A percentile compares a stretch with the other conserved stretches of the same genome.
Evolutionary conservation across 768 basidiomycete species (phyloP).

Genomic region (Boletus reticuloceps): DNA sequence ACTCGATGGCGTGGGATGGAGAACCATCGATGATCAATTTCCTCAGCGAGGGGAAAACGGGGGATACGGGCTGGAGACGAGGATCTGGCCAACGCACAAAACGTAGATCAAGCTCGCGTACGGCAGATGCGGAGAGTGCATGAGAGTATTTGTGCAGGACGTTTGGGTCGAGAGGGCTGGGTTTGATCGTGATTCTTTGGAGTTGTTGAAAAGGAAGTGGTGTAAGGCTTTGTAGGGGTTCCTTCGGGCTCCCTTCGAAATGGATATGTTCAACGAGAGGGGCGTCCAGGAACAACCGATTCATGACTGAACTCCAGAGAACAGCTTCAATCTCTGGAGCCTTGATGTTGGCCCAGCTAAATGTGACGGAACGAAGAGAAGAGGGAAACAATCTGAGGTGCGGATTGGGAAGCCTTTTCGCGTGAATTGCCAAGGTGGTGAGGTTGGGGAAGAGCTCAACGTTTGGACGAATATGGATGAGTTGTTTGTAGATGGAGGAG

Average conservation of each 20-base stretch:
- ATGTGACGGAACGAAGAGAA: conserved; percentile 18
- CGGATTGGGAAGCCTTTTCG: conserved; percentile 8
- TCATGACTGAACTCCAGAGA: conserved; percentile 23
- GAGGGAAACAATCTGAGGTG: conserved; percentile 21
- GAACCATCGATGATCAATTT: conserved; percentile 21
- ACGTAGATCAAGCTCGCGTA: conserved; percentile 23
- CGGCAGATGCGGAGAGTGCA: conserved; percentile 16
- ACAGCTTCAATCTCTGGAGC: conserved; percentile 12
- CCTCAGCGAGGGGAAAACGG: conserved; percentile 22
- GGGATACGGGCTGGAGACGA: conserved; percentile 12
- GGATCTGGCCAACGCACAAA: conserved; percentile 23
- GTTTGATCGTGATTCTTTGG: conserved; percentile 19
- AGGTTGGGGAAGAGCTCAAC: conserved; percentile 26
- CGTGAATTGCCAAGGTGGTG: conserved; percentile 11
- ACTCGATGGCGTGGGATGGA: conserved; percentile 20
- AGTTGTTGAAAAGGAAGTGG: conserved; percentile 21
- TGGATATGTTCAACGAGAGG: conserved; percentile 21
- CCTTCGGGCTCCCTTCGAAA: conserved; percentile 27
- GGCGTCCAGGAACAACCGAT: conserved; percentile 15
- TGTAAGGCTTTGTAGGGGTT: conserved; percentile 6
- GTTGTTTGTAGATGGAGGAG: conserved; percentile 27
- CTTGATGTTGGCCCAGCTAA: conserved; percentile 20
- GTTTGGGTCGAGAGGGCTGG: conserved; percentile 19
- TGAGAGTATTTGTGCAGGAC: conserved; percentile 26
- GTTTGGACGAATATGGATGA: conserved; percentile 19